These are phyloP conservation scores for Ophiosphaerella korrae DNA, from an alignment of 2,329 filamentous ascomycete species.

Conservation along the genomic window DNA sequence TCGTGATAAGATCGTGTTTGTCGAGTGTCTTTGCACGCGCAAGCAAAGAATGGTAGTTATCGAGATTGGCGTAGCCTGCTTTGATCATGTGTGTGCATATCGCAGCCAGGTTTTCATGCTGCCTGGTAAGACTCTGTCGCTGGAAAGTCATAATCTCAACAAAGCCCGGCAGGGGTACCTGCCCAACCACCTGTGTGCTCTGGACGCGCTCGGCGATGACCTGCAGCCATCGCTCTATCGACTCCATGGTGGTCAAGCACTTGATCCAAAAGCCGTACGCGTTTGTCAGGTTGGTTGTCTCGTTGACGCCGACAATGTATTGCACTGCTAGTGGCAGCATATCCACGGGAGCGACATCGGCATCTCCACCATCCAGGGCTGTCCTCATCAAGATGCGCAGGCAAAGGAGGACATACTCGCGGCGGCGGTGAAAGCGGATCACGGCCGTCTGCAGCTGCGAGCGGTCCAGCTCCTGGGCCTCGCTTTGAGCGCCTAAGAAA, in stretches of 20 bases:
- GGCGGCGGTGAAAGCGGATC: constrained; percentile 85
- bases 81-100: constrained; percentile 81
- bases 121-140: constrained; percentile 77
- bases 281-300: constrained; percentile 56
- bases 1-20: constrained; percentile 73
- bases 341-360: constrained; percentile 28
- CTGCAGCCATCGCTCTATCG: constrained; percentile 77
- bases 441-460: constrained; percentile 78
- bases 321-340: constrained; percentile 34
- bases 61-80: constrained; percentile 69
- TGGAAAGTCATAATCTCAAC: constrained; percentile 82
- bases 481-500: constrained; percentile 73
- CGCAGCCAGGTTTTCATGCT: constrained; percentile 87
- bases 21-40: constrained; percentile 71
- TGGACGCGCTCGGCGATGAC: constrained; percentile 76
- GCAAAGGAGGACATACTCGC: constrained; percentile 81
- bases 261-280: constrained; percentile 71
- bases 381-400: constrained; percentile 79
- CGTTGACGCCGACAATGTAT: constrained; percentile 61
- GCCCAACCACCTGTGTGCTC: constrained; percentile 75
- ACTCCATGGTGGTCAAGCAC: constrained; percentile 76
- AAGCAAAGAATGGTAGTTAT: constrained; percentile 77
- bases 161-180: constrained; percentile 66
- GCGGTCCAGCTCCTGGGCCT: constrained; percentile 71
- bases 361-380: constrained; percentile 54